Percentiles rank a stretch among this genome's conserved stretches.
These are phyloP conservation scores for Kandelia obovata DNA, from an alignment of 345 rosid species.

Conservation along the genomic window DNA sequence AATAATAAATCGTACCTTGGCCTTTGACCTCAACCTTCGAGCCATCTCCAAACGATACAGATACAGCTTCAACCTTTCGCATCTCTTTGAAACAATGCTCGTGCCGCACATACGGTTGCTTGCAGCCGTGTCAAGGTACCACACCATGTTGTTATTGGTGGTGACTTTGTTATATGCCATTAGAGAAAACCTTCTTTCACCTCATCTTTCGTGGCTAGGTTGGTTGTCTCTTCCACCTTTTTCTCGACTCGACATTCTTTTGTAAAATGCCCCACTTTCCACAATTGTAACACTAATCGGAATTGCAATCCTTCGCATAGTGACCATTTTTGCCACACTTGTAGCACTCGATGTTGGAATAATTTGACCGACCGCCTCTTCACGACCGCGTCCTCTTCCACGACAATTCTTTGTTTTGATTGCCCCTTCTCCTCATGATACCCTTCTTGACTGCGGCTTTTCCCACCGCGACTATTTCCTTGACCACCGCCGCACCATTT, in stretches of 20 bases:
- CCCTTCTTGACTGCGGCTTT: not conserved
- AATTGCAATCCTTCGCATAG: too few species aligned
- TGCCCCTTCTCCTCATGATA: not conserved
- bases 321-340: too few species aligned
- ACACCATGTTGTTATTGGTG: slow-evolving; percentile 10
- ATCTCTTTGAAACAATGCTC: slow-evolving; percentile 3
- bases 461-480: not conserved
- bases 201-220: slow-evolving; percentile 3
- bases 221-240: slow-evolving; percentile 10
- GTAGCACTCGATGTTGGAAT: not conserved
- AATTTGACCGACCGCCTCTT: not conserved
- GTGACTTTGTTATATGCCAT: slow-evolving; percentile 9
- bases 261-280: not conserved
- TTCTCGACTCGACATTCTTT: not conserved
- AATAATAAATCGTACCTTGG: not conserved
- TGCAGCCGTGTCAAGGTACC: slow-evolving; percentile 8
- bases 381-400: not conserved
- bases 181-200: slow-evolving; percentile 9
- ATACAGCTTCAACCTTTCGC: not conserved
- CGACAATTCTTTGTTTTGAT: not conserved
- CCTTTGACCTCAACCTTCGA: slow-evolving; percentile 5
- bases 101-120: slow-evolving; percentile 9
- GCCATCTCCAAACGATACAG: slow-evolving; percentile 9
- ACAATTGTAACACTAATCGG: too few species aligned
- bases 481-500: not conserved